A percentile compares a stretch with the other conserved stretches of the same genome.
phyloP scores from a whole-genome alignment of 1,284 basidiomycete genomes.

The Ganoderma lingzhi region DNA sequence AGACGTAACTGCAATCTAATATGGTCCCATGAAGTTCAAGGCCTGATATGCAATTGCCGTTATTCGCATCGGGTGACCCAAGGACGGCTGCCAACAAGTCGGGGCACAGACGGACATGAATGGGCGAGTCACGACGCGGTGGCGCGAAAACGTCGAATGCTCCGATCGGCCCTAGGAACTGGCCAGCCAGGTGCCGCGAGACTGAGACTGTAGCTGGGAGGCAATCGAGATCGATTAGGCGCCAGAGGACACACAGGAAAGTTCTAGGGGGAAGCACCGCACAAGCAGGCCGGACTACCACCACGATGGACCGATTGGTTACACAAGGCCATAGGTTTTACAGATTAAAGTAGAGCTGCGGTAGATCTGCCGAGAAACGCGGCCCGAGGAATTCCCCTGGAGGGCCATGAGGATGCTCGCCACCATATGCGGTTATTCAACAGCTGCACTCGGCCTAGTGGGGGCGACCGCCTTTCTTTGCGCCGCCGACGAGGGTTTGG shows the following conservation, averaged over 20 bases:
- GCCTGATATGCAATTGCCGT: neutral
- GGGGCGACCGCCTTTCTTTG: constrained; percentile 25
- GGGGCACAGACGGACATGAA: neutral
- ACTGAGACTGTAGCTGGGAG: neutral
- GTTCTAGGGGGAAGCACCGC: neutral
- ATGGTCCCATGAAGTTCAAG: neutral
- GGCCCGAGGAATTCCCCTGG: neutral
- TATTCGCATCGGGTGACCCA: neutral
- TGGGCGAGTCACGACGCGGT: neutral
- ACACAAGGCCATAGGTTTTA: neutral
- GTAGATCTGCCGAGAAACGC: neutral
- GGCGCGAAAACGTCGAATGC: neutral
- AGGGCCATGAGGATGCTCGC: neutral
- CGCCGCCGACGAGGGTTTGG: constrained; percentile 15
- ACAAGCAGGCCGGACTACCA: neutral
- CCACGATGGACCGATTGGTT: neutral
- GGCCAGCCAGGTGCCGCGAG: neutral
- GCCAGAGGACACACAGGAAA: neutral
- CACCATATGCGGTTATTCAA: neutral
- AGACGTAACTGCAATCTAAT: neutral
- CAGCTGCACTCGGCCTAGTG: constrained; percentile 1
- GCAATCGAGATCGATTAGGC: neutral
- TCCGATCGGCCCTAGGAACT: neutral
- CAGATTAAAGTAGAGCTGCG: neutral
- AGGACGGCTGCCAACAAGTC: neutral